Conservation (phyloP, 768 basidiomycete species). For the Lactarius tabidus region DNA sequence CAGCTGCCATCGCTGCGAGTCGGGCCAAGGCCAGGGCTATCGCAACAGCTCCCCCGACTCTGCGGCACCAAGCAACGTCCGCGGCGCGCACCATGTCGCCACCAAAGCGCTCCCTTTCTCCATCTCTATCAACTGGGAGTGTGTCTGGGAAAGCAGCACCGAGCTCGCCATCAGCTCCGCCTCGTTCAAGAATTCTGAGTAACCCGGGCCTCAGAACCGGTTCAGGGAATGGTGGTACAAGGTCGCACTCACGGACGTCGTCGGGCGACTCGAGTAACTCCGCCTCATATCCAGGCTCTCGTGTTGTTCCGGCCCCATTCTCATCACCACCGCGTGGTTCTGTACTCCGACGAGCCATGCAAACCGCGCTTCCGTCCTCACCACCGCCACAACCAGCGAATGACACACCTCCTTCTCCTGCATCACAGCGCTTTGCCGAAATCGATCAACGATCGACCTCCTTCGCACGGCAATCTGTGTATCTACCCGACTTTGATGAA, state of each 20-base stretch:
- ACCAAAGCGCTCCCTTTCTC: constrained; percentile 37
- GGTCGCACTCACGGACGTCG: constrained; percentile 25
- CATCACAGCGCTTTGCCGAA: constrained; percentile 22
- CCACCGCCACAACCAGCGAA: constrained; percentile 29
- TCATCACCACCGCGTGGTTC: constrained; percentile 30
- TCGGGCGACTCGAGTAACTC: constrained; percentile 23
- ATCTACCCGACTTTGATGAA: constrained; percentile 41
- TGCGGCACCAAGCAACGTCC: constrained; percentile 81
- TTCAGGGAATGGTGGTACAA: constrained; percentile 2
- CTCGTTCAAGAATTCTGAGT: constrained; percentile 25
- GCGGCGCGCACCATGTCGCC: constrained; percentile 51
- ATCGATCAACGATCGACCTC: constrained; percentile 3
- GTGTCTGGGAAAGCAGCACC: constrained; percentile 28
- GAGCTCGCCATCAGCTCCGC: constrained; percentile 21
- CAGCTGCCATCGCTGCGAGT: constrained; percentile 86
- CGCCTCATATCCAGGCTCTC: constrained; percentile 13
- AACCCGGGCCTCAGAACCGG: constrained; percentile 26
- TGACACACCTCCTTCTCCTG: constrained; percentile 23
- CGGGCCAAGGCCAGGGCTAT: constrained; percentile 84
- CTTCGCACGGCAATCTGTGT: constrained; percentile 26
- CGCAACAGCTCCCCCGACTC: constrained; percentile 72
- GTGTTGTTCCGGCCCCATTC: constrained; percentile 25
- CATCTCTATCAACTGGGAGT: constrained; percentile 34
- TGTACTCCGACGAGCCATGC: constrained; percentile 32
- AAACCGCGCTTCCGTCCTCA: constrained; percentile 35